Evolutionary conservation across 805 yeast species (phyloP), one percentile per base, ranked within the genome.

Genomic region (Candida oleophila): DNA sequence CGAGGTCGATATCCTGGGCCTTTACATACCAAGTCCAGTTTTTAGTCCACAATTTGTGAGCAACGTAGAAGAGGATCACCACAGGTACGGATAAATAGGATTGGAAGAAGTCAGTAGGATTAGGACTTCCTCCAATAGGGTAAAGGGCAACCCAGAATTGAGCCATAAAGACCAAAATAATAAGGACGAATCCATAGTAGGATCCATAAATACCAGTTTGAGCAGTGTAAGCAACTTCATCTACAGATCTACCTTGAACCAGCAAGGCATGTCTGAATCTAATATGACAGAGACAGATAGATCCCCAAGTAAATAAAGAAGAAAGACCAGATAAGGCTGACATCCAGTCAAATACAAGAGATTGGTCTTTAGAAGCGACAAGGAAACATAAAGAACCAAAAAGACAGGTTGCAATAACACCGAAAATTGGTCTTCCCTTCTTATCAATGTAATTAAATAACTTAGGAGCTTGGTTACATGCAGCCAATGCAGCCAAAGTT

Each of bases 391-490:
- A 58, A 49, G 82, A 65, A 34, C 86, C 88, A 60, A 82, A 68
- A 12, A 68, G 54, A 44, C 81, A 65, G n/a, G 84, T 73, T 30
- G 75, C 69, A 4, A 65, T 51, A 56, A 87, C 80, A 16, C 89
- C 92, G 44, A 78, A 80, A 45, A 86, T 62, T 15, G 96, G 96
- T 59, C 96, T 78, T 48, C 96, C 96, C 45, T 69, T 72, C 53
- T 85, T 76, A 63, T 89, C 96, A 49, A 88, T 80, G 67, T 85
- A 85, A 32, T 83, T 82, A 46, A 84, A 75, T 25, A 74, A 56
- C 45, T 67, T 66, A 33, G 90, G 91, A 16, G 84, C 83, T 55
- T 76, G 75, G 16, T 85, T 82, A 62, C 81, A 83, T 38, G 79
- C 81, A 8, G 88, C 84, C 66, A 85, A 73, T 5, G 87, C 77